phyloP scores from a whole-genome alignment of 2,329 filamentous ascomycete genomes.

The Neofusicoccum parvum region DNA sequence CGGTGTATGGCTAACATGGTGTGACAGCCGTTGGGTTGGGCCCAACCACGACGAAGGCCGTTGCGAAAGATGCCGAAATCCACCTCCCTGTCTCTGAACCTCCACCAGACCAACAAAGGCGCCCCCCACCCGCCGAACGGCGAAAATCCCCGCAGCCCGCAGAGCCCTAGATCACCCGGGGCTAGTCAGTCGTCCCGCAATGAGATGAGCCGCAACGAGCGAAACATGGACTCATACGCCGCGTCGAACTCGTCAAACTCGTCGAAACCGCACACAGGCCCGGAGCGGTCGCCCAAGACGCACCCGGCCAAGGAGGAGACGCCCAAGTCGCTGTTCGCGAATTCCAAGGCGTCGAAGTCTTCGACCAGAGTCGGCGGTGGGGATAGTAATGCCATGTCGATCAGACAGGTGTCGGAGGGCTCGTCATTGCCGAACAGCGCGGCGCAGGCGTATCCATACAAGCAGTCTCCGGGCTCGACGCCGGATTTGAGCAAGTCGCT shows the following conservation, averaged over 20 bases:
- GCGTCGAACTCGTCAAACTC: slow-evolving; percentile 4
- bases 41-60: slow-evolving; percentile 30
- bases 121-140: slow-evolving; percentile 33
- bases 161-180: slow-evolving; percentile 34
- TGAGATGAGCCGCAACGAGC: slow-evolving; percentile 18
- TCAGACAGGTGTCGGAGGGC: slow-evolving; percentile 38
- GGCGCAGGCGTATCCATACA: slow-evolving; percentile 48
- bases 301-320: slow-evolving; percentile 40
- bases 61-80: slow-evolving; percentile 43
- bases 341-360: slow-evolving; percentile 51
- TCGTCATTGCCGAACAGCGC: slow-evolving; percentile 35
- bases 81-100: slow-evolving; percentile 38
- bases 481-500: slow-evolving; percentile 47
- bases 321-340: slow-evolving; percentile 49
- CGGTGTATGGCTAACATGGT: slow-evolving; percentile 18
- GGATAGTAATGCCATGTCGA: slow-evolving; percentile 24
- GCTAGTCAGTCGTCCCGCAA: slow-evolving; percentile 11
- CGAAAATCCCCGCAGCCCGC: slow-evolving; percentile 30
- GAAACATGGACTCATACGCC: slow-evolving; percentile 14
- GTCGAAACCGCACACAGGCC: neutral
- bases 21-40: slow-evolving; percentile 22
- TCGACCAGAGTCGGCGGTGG: slow-evolving; percentile 39
- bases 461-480: slow-evolving; percentile 49
- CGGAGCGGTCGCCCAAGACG: slow-evolving; percentile 24
- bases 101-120: slow-evolving; percentile 28